Evolutionary conservation across 345 rosid species (phyloP), one percentile per base, ranked within the genome.

Genomic region (Citrus maxima): DNA sequence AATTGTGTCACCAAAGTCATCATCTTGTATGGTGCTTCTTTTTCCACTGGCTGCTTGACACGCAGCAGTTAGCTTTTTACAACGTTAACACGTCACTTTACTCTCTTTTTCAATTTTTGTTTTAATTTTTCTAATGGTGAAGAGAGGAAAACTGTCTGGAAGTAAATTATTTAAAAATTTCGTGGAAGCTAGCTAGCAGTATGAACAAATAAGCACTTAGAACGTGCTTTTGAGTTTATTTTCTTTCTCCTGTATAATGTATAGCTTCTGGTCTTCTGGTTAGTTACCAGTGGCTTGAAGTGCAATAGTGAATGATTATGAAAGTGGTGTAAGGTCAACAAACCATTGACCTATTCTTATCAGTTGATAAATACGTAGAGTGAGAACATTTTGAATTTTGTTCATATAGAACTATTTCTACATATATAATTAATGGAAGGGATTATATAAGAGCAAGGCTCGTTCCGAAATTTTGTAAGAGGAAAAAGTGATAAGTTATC

Each of bases 1-100:
- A n/a, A 40, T 70, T 70, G 24, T 56, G 30, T 35, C 37, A 27
- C 14, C n/a, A 56, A 60, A 25, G 58, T 64, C 73, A 38, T 34
- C 24, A 21, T 22, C 63, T 38, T 4, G 16, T 28, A 72, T 66
- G 55, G 30, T 72, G 7, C 40, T 14, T 60, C 56, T 59, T 59
- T 59, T 37, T 59, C 72, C 63, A 49, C 19, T 67, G 64, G 28
- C 79, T 59, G 25, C 34, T 60, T 10, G 22, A 40, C 55, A 60
- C 62, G 56, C 37, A 6, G 0, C 30, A 13, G 1, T 18, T 30
- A 6, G 27, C 79, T 34, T 79, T 82, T 64, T 34, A 21, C 82
- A 78, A 75, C 74, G 82, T 79, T 75, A 35, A 73, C 65, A 65
- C 21, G 22, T 24, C 64, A 32, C 62, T 12, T 28, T 8, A 3